Percentiles rank a stretch among this genome's conserved stretches.
Evolutionary conservation across 1,284 basidiomycete species (phyloP).

Genomic region (Austropuccinia psidii): DNA sequence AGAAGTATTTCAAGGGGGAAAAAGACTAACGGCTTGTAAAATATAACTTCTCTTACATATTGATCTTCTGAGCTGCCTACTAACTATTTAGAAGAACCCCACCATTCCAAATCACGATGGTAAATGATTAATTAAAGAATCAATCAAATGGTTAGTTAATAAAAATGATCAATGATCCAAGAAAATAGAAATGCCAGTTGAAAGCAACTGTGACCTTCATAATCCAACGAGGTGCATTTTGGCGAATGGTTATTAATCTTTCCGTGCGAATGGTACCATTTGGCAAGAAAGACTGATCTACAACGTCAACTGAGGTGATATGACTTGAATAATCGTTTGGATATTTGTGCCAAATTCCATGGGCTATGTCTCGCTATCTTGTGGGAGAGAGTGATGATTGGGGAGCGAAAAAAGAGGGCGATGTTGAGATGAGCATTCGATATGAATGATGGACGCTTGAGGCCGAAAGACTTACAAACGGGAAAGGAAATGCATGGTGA

Average conservation of each 20-base stretch:
- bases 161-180: not conserved
- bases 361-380: constrained; percentile 28
- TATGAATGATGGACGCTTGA: not conserved
- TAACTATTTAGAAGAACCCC: not conserved
- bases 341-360: constrained; percentile 34
- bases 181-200: not conserved
- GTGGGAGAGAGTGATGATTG: not conserved
- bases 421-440: not conserved
- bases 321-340: constrained; percentile 16
- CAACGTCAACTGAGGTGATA: constrained; percentile 27
- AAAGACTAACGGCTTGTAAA: constrained; percentile 8
- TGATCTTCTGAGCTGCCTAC: constrained; percentile 28
- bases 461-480: constrained; percentile 20
- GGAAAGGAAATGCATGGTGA: constrained; percentile 25
- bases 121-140: not conserved
- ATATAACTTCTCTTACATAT: constrained; percentile 31
- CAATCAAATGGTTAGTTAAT: not conserved
- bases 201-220: constrained; percentile 15
- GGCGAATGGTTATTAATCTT: constrained; percentile 27
- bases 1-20: not conserved
- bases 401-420: not conserved
- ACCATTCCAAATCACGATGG: not conserved
- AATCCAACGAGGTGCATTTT: constrained; percentile 35
- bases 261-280: constrained; percentile 29
- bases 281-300: constrained; percentile 17